Percentiles rank a stretch among this genome's conserved stretches.
These are phyloP conservation scores for Ganoderma meredithae DNA, from an alignment of 1,284 basidiomycete genomes.

Conservation along the genomic window DNA sequence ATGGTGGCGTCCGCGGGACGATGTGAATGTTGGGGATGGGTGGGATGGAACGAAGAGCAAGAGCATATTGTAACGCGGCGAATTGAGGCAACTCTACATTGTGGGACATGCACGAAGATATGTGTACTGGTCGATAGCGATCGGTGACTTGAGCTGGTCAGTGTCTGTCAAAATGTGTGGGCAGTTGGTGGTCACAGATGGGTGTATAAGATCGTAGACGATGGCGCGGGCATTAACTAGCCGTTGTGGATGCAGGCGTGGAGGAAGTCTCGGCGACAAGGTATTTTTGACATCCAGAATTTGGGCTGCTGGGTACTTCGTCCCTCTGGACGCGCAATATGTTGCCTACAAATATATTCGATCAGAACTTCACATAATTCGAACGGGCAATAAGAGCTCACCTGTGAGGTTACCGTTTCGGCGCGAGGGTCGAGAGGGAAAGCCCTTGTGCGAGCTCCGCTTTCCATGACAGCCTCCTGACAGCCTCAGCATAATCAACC, in stretches of 20 bases:
- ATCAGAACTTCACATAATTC: not conserved
- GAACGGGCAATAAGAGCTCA: constrained; percentile 12
- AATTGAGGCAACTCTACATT: constrained; percentile 26
- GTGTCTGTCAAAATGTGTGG: constrained; percentile 23
- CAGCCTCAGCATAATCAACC: constrained; percentile 84
- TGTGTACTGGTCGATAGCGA: constrained; percentile 28
- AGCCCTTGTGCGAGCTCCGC: constrained; percentile 78
- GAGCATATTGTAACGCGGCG: constrained; percentile 18
- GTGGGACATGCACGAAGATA: constrained; percentile 20
- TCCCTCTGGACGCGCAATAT: constrained; percentile 3
- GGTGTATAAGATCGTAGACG: not conserved
- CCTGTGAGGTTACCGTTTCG: constrained; percentile 41
- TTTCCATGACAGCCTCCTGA: constrained; percentile 79
- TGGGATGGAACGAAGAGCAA: constrained; percentile 7
- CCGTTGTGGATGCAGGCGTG: not conserved
- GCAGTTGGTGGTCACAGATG: constrained; percentile 13
- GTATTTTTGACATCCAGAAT: constrained; percentile 12
- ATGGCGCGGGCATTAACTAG: constrained; percentile 8
- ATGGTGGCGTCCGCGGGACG: not conserved
- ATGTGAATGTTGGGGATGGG: not conserved
- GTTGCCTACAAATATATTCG: not conserved
- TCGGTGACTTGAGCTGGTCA: constrained; percentile 15
- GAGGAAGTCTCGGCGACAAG: constrained; percentile 3
- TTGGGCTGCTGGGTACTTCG: not conserved
- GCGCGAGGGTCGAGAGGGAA: constrained; percentile 71